A percentile compares a stretch with the other conserved stretches of the same genome.
Evolutionary conservation across 805 yeast genomes (phyloP).

Genomic region (Hanseniaspora mollemarum): DNA sequence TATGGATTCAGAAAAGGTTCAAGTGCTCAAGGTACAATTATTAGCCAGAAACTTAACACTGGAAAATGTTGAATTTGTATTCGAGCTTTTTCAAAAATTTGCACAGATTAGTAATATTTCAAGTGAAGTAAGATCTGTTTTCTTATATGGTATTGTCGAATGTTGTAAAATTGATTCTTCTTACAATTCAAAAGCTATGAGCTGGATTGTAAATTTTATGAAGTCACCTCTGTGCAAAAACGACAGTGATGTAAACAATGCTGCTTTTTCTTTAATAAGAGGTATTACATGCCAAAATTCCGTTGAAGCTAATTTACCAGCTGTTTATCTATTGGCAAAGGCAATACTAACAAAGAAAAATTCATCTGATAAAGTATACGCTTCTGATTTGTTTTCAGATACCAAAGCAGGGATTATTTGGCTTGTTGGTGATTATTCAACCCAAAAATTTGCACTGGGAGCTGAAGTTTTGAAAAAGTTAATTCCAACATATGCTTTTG

Average conservation of each 20-base stretch:
- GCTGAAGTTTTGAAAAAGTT: slow-evolving; percentile 65
- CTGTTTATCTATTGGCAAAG: slow-evolving; percentile 42
- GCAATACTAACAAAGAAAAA: slow-evolving; percentile 23
- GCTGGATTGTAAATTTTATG: slow-evolving; percentile 39
- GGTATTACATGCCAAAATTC: slow-evolving; percentile 57
- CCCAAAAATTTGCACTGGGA: slow-evolving; percentile 39
- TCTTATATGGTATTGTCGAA: slow-evolving; percentile 51
- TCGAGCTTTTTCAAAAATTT: slow-evolving; percentile 55
- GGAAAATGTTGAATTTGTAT: slow-evolving; percentile 39
- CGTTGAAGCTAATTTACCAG: slow-evolving; percentile 37
- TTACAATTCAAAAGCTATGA: slow-evolving; percentile 46
- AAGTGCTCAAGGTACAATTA: slow-evolving; percentile 48
- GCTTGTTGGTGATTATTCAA: slow-evolving; percentile 76
- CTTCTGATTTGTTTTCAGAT: slow-evolving; percentile 27
- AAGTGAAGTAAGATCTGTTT: slow-evolving; percentile 31
- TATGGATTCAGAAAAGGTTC: slow-evolving; percentile 35
- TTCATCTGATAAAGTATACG: neutral
- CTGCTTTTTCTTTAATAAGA: slow-evolving; percentile 61
- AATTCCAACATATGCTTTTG: slow-evolving; percentile 42
- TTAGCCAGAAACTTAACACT: slow-evolving; percentile 48
- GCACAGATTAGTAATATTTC: slow-evolving; percentile 28
- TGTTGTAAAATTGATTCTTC: slow-evolving; percentile 41
- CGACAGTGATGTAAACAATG: slow-evolving; percentile 38
- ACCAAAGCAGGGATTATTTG: slow-evolving; percentile 81
- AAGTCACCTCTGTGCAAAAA: neutral